Conservation (phyloP, 495 filamentous ascomycete species). For the Wilcoxina mikolae region DNA sequence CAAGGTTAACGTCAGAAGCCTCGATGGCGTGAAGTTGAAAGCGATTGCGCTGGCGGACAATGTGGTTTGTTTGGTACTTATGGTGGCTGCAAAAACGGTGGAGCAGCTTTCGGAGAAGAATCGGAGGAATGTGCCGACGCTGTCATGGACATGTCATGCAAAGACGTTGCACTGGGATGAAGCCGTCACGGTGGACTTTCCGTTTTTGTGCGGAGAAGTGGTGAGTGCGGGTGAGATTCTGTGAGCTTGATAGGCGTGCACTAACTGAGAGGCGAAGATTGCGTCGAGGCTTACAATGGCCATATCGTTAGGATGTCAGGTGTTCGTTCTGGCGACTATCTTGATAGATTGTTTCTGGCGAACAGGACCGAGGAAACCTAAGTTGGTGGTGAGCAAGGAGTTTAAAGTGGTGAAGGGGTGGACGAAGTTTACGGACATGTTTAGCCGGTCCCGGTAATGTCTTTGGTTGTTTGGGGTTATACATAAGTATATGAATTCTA, state of each 20-base stretch:
- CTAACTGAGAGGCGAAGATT: not conserved
- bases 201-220: conserved; percentile 2
- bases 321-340: not conserved
- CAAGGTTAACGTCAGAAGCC: not conserved
- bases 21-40: not conserved
- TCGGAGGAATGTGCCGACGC: not conserved
- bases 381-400: not conserved
- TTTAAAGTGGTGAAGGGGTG: not conserved
- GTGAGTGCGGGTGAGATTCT: not conserved
- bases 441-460: too few relatives aligned
- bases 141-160: not conserved
- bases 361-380: not conserved
- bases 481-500: too few relatives aligned
- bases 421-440: too few relatives aligned
- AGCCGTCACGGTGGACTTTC: not conserved
- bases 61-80: not conserved
- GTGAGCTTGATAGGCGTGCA: not conserved
- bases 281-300: not conserved
- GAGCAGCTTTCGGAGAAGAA: not conserved
- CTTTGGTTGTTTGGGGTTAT: too few relatives aligned
- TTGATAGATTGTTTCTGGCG: not conserved
- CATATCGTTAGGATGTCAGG: not conserved
- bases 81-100: not conserved
- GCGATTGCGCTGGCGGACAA: too few relatives aligned
- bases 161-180: not conserved